Evolutionary conservation across 139 green algal genomes (phyloP).

Genomic region (Coelastrella sp.): DNA sequence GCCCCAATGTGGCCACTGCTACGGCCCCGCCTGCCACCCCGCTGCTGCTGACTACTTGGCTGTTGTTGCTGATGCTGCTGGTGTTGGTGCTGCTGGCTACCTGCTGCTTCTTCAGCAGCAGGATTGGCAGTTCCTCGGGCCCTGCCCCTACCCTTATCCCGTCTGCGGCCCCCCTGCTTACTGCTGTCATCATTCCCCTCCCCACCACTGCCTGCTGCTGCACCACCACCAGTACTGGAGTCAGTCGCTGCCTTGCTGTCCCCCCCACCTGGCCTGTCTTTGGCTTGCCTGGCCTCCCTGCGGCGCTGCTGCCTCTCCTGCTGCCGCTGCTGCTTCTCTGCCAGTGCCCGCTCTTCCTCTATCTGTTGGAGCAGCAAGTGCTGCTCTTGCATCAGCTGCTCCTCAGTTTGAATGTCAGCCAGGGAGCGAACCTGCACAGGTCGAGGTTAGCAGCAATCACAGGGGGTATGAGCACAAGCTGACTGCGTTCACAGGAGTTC

Average conservation of each 20-base stretch:
- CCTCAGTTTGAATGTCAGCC: constrained; percentile 21
- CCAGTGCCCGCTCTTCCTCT: not conserved
- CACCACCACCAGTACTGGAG: not conserved
- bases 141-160: not conserved
- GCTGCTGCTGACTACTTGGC: not conserved
- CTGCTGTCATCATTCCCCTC: not conserved
- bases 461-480: too few relatives aligned
- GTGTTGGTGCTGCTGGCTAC: not conserved
- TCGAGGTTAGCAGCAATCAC: too few relatives aligned
- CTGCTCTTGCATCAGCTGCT: constrained; percentile 21
- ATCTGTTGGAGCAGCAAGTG: constrained; percentile 3
- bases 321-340: not conserved
- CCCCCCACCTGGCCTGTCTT: not conserved
- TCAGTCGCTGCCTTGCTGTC: not conserved
- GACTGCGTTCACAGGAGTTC: too few relatives aligned
- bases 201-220: not conserved
- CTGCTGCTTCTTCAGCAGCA: not conserved
- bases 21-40: not conserved
- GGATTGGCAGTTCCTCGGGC: not conserved
- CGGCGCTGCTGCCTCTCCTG: not conserved
- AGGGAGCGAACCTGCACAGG: too few relatives aligned
- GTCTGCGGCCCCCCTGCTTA: not conserved
- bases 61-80: not conserved
- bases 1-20: not conserved
- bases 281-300: not conserved